These are phyloP conservation scores for Lichenothelia convexa DNA, from an alignment of 495 filamentous ascomycete genomes.

Conservation along the genomic window DNA sequence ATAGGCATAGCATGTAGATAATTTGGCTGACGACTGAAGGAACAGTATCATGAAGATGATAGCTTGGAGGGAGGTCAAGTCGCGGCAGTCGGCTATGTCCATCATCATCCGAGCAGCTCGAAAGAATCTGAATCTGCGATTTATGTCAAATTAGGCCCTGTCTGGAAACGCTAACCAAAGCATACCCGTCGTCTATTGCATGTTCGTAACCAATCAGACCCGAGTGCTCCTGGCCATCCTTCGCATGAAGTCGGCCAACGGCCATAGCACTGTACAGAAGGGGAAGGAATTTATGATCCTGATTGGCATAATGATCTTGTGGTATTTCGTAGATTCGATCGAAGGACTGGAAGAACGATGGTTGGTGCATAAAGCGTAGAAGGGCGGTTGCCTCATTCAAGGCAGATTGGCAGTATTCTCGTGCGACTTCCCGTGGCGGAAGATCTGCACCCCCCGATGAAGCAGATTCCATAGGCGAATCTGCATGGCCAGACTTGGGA, in stretches of 20 bases:
- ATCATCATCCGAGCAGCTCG: slow-evolving; percentile 58
- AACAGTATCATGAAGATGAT: slow-evolving; percentile 88
- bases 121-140: slow-evolving; percentile 63
- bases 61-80: slow-evolving; percentile 67
- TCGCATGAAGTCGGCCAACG: slow-evolving; percentile 68
- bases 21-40: slow-evolving; percentile 73
- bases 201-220: slow-evolving; percentile 44
- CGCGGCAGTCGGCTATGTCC: slow-evolving; percentile 82
- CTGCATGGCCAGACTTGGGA: slow-evolving; percentile 44
- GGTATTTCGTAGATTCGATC: slow-evolving; percentile 63
- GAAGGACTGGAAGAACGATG: slow-evolving; percentile 60
- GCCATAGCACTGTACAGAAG: slow-evolving; percentile 70
- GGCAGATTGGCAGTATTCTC: slow-evolving; percentile 53
- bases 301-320: slow-evolving; percentile 46
- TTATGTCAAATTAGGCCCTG: background rate
- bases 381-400: slow-evolving; percentile 71
- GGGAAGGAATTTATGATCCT: slow-evolving; percentile 67
- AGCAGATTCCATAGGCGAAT: slow-evolving; percentile 36
- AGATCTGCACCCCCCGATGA: slow-evolving; percentile 22
- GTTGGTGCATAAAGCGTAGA: slow-evolving; percentile 73
- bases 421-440: slow-evolving; percentile 49
- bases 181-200: slow-evolving; percentile 66
- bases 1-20: slow-evolving; percentile 87
- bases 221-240: slow-evolving; percentile 27
- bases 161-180: background rate